Percentiles rank a stretch among this genome's conserved stretches.
Conservation (phyloP, 2,329 filamentous ascomycete genomes). For the Sclerotinia trifoliorum region DNA sequence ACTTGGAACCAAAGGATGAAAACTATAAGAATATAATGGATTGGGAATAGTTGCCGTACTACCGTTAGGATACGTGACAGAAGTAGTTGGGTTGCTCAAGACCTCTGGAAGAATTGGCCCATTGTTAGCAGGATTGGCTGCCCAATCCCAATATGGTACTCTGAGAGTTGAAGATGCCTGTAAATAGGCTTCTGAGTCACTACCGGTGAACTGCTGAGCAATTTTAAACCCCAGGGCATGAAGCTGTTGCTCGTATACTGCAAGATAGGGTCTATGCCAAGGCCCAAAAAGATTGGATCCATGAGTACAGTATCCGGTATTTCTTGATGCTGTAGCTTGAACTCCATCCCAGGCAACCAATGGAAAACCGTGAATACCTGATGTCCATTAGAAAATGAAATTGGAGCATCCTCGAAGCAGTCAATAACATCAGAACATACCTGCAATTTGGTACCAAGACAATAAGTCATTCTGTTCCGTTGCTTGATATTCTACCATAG, state of each 20-base stretch:
- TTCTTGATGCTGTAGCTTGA: constrained; percentile 45
- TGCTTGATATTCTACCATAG: constrained; percentile 65
- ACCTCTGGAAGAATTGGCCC: constrained; percentile 42
- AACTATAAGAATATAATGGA: constrained; percentile 59
- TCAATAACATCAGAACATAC: constrained; percentile 43
- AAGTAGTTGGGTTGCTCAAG: constrained; percentile 13
- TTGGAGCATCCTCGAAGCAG: not conserved
- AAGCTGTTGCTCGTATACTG: constrained; percentile 54
- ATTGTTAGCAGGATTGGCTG: constrained; percentile 45
- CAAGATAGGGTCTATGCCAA: constrained; percentile 81
- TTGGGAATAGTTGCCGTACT: constrained; percentile 61
- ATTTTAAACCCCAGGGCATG: constrained; percentile 43
- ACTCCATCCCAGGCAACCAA: constrained; percentile 39
- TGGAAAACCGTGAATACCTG: constrained; percentile 21
- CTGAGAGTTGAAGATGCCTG: constrained; percentile 43
- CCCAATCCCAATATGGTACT: constrained; percentile 51
- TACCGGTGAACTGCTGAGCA: constrained; percentile 51
- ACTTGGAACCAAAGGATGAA: constrained; percentile 46
- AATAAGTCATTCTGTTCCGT: constrained; percentile 60
- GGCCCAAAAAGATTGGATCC: constrained; percentile 70
- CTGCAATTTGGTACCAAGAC: constrained; percentile 76
- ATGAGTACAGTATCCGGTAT: constrained; percentile 80
- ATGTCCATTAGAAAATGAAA: not conserved
- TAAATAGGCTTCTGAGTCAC: constrained; percentile 47
- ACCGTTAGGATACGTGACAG: constrained; percentile 40